A percentile compares a stretch with the other conserved stretches of the same genome.
These are phyloP conservation scores for Paraglomus brasilianum DNA, from an alignment of 192 early-diverging fungal genomes.

Conservation along the genomic window DNA sequence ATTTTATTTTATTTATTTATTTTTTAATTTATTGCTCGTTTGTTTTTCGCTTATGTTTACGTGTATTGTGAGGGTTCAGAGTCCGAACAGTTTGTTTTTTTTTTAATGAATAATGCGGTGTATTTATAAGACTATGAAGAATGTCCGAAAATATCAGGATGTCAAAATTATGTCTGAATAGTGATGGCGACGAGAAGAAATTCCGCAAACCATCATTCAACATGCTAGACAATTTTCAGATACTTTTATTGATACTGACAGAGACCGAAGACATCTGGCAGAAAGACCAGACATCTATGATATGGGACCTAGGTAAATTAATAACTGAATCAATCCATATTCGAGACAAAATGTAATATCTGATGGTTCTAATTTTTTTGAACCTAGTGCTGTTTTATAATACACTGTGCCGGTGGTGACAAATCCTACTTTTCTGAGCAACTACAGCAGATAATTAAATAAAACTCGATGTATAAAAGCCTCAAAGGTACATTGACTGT, in stretches of 20 bases:
- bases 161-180: slow-evolving; percentile 1
- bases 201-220: slow-evolving; percentile 6
- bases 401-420: no score
- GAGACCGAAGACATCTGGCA: slow-evolving; percentile 12
- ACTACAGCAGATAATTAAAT: no score
- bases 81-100: background rate
- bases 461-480: no score
- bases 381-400: no score
- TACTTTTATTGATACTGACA: background rate
- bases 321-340: slow-evolving; percentile 6
- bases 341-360: background rate
- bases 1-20: no score
- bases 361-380: no score
- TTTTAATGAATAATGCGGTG: background rate
- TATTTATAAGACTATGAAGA: slow-evolving; percentile 9
- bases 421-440: no score
- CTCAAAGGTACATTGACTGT: no score
- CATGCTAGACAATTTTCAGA: background rate
- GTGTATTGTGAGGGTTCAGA: background rate
- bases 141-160: slow-evolving; percentile 13
- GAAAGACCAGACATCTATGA: slow-evolving; percentile 7
- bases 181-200: slow-evolving; percentile 1
- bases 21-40: no score
- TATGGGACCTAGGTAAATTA: background rate
- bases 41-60: no score